Conservation (phyloP, 306 rosid genomes). For the Inga laurina region DNA sequence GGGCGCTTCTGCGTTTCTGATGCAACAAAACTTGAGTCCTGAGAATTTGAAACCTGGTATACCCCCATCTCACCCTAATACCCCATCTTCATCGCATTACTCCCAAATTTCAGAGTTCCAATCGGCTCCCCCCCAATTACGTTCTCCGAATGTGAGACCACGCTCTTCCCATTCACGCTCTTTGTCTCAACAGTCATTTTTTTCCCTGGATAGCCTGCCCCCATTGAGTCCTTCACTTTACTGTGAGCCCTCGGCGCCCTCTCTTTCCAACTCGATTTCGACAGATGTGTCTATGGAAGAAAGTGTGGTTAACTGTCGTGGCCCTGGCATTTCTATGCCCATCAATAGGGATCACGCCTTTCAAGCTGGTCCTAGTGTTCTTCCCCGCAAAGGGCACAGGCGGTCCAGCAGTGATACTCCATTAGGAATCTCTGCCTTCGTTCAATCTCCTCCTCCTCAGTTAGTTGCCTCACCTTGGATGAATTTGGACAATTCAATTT, state of each 20-base stretch:
- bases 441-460: constrained; percentile 57
- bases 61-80: constrained; percentile 68
- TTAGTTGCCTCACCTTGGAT: constrained; percentile 42
- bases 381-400: constrained; percentile 82
- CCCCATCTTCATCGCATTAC: constrained; percentile 45
- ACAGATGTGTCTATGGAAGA: constrained; percentile 64
- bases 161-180: constrained; percentile 69
- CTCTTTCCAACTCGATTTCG: constrained; percentile 46
- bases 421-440: constrained; percentile 59
- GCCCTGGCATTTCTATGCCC: constrained; percentile 34
- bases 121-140: constrained; percentile 41
- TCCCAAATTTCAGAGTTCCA: constrained; percentile 44
- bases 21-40: constrained; percentile 42
- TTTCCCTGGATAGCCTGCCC: constrained; percentile 63
- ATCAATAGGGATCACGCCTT: constrained; percentile 39
- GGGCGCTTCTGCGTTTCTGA: constrained; percentile 36
- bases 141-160: constrained; percentile 52
- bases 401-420: constrained; percentile 81
- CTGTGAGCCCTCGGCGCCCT: constrained; percentile 39
- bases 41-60: constrained; percentile 67
- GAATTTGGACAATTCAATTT: constrained; percentile 39
- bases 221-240: constrained; percentile 70
- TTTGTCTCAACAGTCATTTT: constrained; percentile 66
- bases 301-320: constrained; percentile 47
- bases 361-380: constrained; percentile 63